Evolutionary conservation across 192 early-diverging fungal genomes (phyloP), one percentile per base, ranked within the genome.

Genomic region (Polychytrium aggregatum): DNA sequence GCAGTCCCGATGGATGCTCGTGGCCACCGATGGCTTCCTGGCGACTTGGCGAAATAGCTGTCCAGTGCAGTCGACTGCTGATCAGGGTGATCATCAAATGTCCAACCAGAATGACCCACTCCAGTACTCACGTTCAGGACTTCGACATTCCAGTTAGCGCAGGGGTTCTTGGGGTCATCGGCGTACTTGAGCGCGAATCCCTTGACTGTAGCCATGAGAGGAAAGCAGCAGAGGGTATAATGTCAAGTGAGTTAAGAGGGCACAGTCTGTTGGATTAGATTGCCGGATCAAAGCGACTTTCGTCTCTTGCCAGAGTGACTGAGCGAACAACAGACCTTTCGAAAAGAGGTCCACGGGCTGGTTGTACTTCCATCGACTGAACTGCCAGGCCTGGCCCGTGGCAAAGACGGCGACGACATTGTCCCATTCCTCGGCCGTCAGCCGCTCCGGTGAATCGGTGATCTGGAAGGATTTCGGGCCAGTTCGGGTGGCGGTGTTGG

Each of bases 301-400:
- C 30, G 4, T 0, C 2, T n/a, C n/a, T n/a, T n/a, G n/a, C n/a
- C n/a, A n/a, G n/a, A n/a, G n/a, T n/a, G n/a, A n/a, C n/a, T 20
- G 14, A 18, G 16, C 20, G 8, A 46, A n/a, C n/a, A n/a, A n/a
- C 55, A 40, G 26, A 71, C 71, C 53, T 58, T 86, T 78, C 14
- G 71, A 62, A 63, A 97, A 97, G 9, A 95, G 63, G 47, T 87
- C 81, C 24, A 81, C 70, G 2, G 92, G 93, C 21, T 83, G 72
- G 31, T 76, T 71, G 77, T 85, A 92, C 50, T 79, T 83, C 87
- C 89, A 97, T 36, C 78, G 74, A 50, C 86, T 89, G 58, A 97
- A 97, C 60, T 93, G 89, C 93, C 93, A 97, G 25, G 76, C 74
- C 34, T 84, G 85, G 25, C 93, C 93, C 29, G 78, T 81, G n/a